phyloP scores from a whole-genome alignment of 805 yeast genomes.

The Teunomyces lycoperdinae region DNA sequence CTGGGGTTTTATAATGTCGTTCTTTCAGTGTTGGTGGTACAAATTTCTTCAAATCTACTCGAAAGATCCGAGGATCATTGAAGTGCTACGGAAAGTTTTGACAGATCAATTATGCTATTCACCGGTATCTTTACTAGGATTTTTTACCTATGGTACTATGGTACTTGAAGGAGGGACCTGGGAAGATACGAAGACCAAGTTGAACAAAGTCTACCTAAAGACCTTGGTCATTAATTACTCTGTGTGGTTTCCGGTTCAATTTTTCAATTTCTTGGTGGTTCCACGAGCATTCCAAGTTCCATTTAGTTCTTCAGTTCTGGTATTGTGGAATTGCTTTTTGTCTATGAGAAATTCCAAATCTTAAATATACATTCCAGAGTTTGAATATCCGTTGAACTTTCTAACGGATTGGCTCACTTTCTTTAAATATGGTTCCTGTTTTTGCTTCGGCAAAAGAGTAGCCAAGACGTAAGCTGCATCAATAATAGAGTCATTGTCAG shows the following conservation, averaged over 20 bases:
- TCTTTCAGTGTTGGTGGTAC: conserved; percentile 88
- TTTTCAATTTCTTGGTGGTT: conserved; percentile 66
- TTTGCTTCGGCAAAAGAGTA: conserved; percentile 4
- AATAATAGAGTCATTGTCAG: conserved; percentile 41
- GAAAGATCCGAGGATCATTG: conserved; percentile 78
- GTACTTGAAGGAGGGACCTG: conserved; percentile 73
- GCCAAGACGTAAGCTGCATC: conserved; percentile 22
- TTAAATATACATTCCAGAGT: conserved; percentile 25
- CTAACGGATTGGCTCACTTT: conserved; percentile 20
- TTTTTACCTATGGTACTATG: conserved; percentile 81
- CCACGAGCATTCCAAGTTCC: conserved; percentile 83
- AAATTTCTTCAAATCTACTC: conserved; percentile 76
- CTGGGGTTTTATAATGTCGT: conserved; percentile 86
- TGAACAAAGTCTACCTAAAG: conserved; percentile 61
- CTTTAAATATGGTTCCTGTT: conserved; percentile 9
- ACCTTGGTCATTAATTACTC: conserved; percentile 67
- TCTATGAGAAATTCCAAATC: conserved; percentile 62
- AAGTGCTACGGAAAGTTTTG: conserved; percentile 80
- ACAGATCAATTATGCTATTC: conserved; percentile 90
- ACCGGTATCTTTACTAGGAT: conserved; percentile 76
- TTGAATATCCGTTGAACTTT: conserved; percentile 21
- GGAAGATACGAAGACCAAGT: conserved; percentile 60
- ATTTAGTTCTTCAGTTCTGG: conserved; percentile 81
- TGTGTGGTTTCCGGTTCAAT: conserved; percentile 83
- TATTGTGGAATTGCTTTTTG: conserved; percentile 90